Conservation (phyloP, 371 early-diverging fungal species). For the Gilbertella persicaria region DNA sequence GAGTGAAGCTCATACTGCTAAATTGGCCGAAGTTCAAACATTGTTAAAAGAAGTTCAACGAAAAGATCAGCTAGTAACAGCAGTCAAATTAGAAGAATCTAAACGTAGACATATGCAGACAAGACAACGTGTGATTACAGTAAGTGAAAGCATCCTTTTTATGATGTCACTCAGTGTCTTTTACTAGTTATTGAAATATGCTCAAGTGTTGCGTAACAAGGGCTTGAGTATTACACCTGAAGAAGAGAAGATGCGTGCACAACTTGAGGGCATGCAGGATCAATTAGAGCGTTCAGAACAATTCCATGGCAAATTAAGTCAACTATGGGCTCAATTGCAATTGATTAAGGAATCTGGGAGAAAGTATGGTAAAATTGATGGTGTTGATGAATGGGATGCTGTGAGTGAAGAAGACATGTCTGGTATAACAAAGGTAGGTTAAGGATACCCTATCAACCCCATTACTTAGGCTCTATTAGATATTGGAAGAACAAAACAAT, state of each 20-base stretch:
- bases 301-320: conserved; percentile 79
- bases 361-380: conserved; percentile 43
- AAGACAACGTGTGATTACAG: conserved; percentile 74
- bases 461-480: too few species aligned
- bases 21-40: conserved; percentile 63
- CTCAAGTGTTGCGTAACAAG: conserved; percentile 79
- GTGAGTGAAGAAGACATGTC: conserved; percentile 47
- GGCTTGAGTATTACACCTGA: conserved; percentile 81
- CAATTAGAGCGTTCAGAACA: conserved; percentile 77
- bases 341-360: conserved; percentile 73
- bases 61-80: conserved; percentile 63
- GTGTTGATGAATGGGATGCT: conserved; percentile 39
- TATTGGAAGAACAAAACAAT: conserved; percentile 63
- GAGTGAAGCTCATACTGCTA: conserved; percentile 42
- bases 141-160: conserved; percentile 18
- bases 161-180: not conserved
- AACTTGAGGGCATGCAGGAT: conserved; percentile 72
- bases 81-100: conserved; percentile 66
- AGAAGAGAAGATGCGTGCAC: conserved; percentile 76
- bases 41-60: conserved; percentile 69
- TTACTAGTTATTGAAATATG: conserved; percentile 72
- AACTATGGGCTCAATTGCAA: conserved; percentile 80
- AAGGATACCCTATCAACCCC: too few species aligned
- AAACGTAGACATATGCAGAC: conserved; percentile 75
- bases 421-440: conserved; percentile 50